phyloP scores from a whole-genome alignment of 2,329 filamentous ascomycete species.

The Fusarium austroafricanum region DNA sequence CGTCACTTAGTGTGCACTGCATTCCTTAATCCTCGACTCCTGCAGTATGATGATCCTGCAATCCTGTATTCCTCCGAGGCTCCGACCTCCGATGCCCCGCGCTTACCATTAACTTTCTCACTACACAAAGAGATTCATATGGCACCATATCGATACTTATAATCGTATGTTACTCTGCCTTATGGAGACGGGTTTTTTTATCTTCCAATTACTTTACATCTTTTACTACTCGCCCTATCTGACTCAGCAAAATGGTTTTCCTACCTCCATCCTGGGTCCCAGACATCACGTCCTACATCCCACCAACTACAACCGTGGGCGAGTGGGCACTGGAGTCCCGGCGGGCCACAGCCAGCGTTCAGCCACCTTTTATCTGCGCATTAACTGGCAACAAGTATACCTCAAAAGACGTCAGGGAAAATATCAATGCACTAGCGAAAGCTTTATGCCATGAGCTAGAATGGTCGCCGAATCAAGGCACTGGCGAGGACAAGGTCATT shows the following conservation, averaged over 20 bases:
- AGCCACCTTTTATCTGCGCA: not conserved
- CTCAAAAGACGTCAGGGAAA: not conserved
- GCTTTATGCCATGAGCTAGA: not conserved
- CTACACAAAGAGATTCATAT: no score
- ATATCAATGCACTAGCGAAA: not conserved
- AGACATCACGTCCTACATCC: not conserved
- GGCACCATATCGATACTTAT: not conserved
- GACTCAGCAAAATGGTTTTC: not conserved
- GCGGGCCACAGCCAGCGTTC: not conserved
- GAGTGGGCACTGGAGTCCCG: not conserved
- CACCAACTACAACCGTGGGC: not conserved
- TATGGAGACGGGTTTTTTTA: not conserved
- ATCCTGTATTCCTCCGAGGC: conserved; percentile 3
- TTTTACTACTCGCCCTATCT: not conserved
- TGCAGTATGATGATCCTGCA: not conserved
- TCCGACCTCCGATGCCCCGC: not conserved
- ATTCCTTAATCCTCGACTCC: not conserved
- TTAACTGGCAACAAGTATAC: not conserved
- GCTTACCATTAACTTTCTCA: not conserved
- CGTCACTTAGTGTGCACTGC: no score
- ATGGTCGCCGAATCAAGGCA: not conserved
- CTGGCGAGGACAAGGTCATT: not conserved
- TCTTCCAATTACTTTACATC: no score
- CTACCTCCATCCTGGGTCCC: not conserved
- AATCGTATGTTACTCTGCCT: not conserved